Conservation (phyloP, 148 eudicot species). For the Pouteria glomerata region DNA sequence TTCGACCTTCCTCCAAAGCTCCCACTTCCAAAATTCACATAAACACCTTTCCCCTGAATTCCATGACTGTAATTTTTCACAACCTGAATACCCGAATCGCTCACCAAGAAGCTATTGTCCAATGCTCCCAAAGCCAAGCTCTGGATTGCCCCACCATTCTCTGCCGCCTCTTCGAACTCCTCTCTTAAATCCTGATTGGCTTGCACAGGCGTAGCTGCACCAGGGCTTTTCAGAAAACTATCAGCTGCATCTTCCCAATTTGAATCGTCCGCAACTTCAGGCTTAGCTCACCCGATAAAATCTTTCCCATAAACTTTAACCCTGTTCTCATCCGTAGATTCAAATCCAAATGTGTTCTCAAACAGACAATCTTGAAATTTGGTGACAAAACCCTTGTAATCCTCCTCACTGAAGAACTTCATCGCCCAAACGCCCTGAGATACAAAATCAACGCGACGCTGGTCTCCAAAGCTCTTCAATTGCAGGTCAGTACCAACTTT, state of each 20-base stretch:
- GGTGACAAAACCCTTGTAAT: constrained; percentile 31
- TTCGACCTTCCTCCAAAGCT: constrained; percentile 6
- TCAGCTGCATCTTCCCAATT: constrained; percentile 55
- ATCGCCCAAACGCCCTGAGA: constrained; percentile 60
- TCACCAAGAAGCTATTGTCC: constrained; percentile 69
- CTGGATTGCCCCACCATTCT: constrained; percentile 43
- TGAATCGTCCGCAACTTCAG: constrained; percentile 60
- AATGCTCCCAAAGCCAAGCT: constrained; percentile 73
- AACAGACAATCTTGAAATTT: constrained; percentile 53
- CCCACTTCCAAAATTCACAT: constrained; percentile 38
- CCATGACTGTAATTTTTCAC: constrained; percentile 72
- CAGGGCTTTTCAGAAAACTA: constrained; percentile 15
- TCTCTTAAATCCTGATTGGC: constrained; percentile 38
- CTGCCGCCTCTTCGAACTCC: constrained; percentile 66
- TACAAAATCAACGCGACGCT: constrained; percentile 52
- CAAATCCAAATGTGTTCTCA: constrained; percentile 52
- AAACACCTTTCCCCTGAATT: constrained; percentile 71
- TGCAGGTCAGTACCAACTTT: constrained; percentile 44
- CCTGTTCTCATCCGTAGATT: constrained; percentile 49
- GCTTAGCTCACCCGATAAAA: constrained; percentile 64
- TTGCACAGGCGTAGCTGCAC: constrained; percentile 23
- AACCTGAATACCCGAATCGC: constrained; percentile 58
- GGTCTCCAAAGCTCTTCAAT: constrained; percentile 51
- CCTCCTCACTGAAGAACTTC: constrained; percentile 42
- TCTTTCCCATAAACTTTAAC: constrained; percentile 65